Conservation (phyloP, 78 protist species). For the Chrysochromulina parva region DNA sequence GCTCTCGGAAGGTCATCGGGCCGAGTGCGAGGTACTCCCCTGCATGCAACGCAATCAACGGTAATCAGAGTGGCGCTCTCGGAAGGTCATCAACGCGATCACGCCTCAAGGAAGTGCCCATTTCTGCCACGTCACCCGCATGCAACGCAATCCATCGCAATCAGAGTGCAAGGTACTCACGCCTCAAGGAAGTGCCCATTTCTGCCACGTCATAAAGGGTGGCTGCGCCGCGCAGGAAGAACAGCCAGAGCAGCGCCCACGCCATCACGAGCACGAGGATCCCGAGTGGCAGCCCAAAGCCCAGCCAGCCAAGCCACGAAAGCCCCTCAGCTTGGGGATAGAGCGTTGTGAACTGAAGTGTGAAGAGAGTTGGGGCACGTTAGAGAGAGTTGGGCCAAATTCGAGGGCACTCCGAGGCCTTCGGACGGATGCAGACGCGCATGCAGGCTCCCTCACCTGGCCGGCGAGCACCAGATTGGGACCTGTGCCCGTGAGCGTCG, state of each 20-base stretch:
- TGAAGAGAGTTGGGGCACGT: too few relatives aligned
- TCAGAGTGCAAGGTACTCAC: background rate
- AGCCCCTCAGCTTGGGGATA: too few relatives aligned
- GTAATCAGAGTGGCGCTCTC: background rate
- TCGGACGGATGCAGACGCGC: too few relatives aligned
- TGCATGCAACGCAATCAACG: too few relatives aligned
- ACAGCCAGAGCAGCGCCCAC: background rate
- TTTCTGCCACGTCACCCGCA: background rate
- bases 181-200: background rate
- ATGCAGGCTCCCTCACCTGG: background rate
- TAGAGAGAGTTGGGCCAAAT: too few relatives aligned
- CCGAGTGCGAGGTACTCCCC: background rate
- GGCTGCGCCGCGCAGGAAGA: background rate
- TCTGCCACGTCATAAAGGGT: background rate
- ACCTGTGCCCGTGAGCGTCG: slow-evolving; percentile 53
- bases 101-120: background rate
- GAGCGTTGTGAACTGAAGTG: too few relatives aligned
- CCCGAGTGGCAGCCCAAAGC: background rate
- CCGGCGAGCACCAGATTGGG: slow-evolving; percentile 48
- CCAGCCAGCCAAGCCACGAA: background rate
- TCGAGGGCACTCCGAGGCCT: too few relatives aligned
- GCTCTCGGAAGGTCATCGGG: background rate
- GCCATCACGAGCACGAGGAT: background rate
- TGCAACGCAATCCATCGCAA: too few relatives aligned
- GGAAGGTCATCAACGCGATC: background rate